phyloP scores from a whole-genome alignment of 73 alveolate species.

The Tetrahymena thermophila region DNA sequence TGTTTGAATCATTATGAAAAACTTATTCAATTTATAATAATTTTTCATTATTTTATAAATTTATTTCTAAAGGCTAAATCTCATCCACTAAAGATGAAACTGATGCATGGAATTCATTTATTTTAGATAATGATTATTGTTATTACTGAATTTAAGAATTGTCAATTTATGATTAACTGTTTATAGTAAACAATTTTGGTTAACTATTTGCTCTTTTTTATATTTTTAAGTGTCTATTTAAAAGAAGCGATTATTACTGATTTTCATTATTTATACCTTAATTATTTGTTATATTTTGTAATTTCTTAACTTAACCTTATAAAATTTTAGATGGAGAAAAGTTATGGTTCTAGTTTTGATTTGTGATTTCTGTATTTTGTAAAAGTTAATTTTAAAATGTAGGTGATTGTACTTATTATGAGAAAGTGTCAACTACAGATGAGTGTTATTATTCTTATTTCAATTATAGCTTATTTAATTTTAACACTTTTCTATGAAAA shows the following conservation, averaged over 20 bases:
- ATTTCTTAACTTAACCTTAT: not conserved
- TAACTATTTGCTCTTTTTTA: not conserved
- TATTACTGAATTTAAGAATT: not conserved
- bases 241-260: not conserved
- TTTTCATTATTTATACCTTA: not conserved
- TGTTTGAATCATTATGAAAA: not conserved
- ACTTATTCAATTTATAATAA: not conserved
- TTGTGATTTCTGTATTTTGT: not conserved
- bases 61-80: not conserved
- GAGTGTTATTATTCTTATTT: not conserved
- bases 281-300: no score
- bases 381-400: not conserved
- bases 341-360: not conserved
- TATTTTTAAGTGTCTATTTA: not conserved
- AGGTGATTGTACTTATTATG: not conserved
- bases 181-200: not conserved
- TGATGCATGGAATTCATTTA: not conserved
- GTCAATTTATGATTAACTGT: not conserved
- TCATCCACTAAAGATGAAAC: not conserved
- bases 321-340: not conserved
- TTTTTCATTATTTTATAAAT: not conserved
- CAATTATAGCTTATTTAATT: not conserved
- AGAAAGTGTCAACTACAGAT: not conserved
- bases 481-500: not conserved
- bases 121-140: not conserved